Conservation (phyloP, 1,284 basidiomycete genomes). For the Clitocybe nebularis region DNA sequence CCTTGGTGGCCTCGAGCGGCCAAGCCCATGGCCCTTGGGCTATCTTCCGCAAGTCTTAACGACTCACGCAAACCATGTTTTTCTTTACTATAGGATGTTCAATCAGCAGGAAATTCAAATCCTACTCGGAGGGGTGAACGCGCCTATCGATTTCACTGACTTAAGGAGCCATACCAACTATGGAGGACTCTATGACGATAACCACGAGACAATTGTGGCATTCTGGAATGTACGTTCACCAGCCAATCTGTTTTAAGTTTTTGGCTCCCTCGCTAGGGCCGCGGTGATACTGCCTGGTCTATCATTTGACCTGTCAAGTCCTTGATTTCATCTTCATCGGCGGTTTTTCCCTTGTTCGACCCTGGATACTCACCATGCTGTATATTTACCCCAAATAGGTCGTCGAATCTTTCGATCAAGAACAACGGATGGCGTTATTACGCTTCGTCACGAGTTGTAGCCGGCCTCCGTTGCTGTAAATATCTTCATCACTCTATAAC, state of each 20-base stretch:
- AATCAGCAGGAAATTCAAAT: constrained; percentile 90
- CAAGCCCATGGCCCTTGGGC: too few relatives aligned
- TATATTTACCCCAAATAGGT: constrained; percentile 42
- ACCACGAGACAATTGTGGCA: constrained; percentile 63
- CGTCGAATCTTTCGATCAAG: constrained; percentile 69
- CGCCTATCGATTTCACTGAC: constrained; percentile 81
- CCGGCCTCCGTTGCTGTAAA: constrained; percentile 77
- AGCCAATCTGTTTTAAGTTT: background rate
- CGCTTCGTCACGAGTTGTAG: constrained; percentile 91
- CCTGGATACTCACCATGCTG: background rate
- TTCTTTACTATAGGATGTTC: constrained; percentile 68
- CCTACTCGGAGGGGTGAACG: constrained; percentile 79
- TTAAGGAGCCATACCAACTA: constrained; percentile 73
- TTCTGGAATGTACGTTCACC: constrained; percentile 66
- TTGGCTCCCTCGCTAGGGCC: background rate
- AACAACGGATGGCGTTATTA: constrained; percentile 68
- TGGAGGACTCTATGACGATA: constrained; percentile 70
- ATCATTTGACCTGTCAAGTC: background rate
- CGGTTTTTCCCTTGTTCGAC: background rate
- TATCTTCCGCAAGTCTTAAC: too few relatives aligned
- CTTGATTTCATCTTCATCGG: background rate
- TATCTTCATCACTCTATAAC: constrained; percentile 4
- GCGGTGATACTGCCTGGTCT: background rate
- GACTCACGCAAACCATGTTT: background rate
- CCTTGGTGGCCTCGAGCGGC: too few relatives aligned